A percentile compares a stretch with the other conserved stretches of the same genome.
Evolutionary conservation across 2,329 filamentous ascomycete species (phyloP).

Genomic region (Colletotrichum endophyticum): DNA sequence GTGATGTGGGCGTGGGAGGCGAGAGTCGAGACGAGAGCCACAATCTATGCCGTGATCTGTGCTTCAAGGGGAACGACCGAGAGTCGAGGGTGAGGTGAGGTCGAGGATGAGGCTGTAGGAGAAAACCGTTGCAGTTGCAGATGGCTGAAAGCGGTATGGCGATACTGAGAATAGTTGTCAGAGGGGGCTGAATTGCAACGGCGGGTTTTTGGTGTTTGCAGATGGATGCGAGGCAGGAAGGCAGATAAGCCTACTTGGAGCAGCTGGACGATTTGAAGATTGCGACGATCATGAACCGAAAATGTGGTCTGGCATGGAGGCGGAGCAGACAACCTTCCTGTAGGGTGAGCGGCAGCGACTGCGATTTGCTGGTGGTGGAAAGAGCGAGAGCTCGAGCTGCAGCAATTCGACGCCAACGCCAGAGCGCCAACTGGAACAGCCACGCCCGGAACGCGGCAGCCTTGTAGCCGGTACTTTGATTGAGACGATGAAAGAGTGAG

Average conservation of each 20-base stretch:
- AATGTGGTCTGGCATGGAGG: background rate
- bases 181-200: background rate
- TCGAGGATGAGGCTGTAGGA: background rate
- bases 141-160: background rate
- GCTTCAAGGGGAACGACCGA: background rate
- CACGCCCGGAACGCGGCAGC: background rate
- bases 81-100: background rate
- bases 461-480: background rate
- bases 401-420: background rate
- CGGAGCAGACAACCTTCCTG: constrained; percentile 4
- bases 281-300: constrained; percentile 1
- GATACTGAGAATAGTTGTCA: background rate
- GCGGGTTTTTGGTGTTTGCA: background rate
- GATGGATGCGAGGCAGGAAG: background rate
- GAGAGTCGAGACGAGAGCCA: background rate
- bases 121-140: background rate
- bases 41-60: background rate
- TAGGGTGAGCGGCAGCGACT: background rate
- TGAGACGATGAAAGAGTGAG: accelerated
- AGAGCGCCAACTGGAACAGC: constrained; percentile 15
- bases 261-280: background rate
- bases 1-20: constrained; percentile 4
- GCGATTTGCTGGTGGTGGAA: constrained; percentile 14
- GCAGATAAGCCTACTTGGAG: background rate
- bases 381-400: background rate